Base-by-base conservation (phyloP, 176 grass and related monocot species). In the Hyparrhenia diplandra region DNA sequence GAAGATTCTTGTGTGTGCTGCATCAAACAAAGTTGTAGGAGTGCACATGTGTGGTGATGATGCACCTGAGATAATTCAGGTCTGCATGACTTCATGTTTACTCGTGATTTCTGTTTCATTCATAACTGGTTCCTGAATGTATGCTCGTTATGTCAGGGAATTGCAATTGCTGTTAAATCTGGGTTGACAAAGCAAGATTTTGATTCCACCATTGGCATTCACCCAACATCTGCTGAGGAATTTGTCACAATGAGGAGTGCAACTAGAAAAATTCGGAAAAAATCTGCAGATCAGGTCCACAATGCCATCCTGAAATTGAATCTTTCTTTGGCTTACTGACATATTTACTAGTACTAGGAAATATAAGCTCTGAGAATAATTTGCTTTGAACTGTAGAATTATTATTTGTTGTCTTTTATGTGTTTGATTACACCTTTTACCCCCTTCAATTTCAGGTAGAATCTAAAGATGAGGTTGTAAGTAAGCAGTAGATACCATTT, bases 141-240 rank as follows among this genome's bases (percentile, higher is more conserved):
- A n/a, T n/a, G n/a, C n/a, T n/a, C n/a, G n/a, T 55, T 78, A 24
- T 80, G 80, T 28, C 84, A 98, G 92, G 95, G 92, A 41, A 71
- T 98, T 87, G 95, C 90, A 34, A 94, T 98, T 82, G 95, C 88
- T 85, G 92, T 98, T 62, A 98, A 93, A 83, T 92, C 95, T 47
- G 95, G 90, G 43, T 80, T 98, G 29, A 93, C 88, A 86, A 98
- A 98, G 73, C 86, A 89, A 76, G 88, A 98, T 82, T 98, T 98
- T 76, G 95, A 98, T 89, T 69, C 75, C 25, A 98, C 95, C 13
- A 37, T 98, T 69, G 95, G 95, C 18, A 83, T 98, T 67, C 95
- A 98, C 61, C 95, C 95, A 30, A 98, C 95, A 63, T 73, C 95
- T 74, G 88, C 95, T 25, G 95, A 95, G 77, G 95, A 98, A 79